These are phyloP conservation scores for Coccomyxa subellipsoidea DNA, from an alignment of 163 green algal genomes.

Conservation along the genomic window DNA sequence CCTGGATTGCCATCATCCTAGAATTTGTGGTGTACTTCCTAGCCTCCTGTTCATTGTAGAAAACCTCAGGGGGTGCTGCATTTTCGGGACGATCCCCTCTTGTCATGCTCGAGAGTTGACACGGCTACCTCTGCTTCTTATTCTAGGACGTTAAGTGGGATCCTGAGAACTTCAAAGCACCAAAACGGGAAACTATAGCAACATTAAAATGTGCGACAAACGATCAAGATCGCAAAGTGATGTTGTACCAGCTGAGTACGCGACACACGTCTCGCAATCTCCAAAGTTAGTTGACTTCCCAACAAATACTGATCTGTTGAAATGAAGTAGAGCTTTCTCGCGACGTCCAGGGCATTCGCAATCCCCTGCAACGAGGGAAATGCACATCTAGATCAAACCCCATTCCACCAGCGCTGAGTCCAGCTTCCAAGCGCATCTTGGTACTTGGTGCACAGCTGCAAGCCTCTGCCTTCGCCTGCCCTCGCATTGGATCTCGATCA, in stretches of 20 bases:
- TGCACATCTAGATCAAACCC: background rate
- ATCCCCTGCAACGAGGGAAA: background rate
- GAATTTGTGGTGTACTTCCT: conserved; percentile 94
- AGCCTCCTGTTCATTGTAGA: conserved; percentile 94
- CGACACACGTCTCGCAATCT: too few species aligned
- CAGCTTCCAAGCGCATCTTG: background rate
- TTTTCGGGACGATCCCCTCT: conserved; percentile 84
- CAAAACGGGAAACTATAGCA: background rate
- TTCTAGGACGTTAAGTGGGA: too few species aligned
- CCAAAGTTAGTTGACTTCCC: too few species aligned
- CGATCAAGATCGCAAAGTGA: too few species aligned
- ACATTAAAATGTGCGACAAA: too few species aligned
- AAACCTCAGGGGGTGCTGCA: conserved; percentile 87
- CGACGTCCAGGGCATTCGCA: background rate
- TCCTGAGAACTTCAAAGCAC: too few species aligned
- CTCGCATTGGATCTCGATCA: background rate
- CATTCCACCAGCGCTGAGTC: background rate
- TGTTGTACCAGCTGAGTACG: too few species aligned
- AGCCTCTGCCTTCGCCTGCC: background rate
- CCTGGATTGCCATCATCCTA: conserved; percentile 86
- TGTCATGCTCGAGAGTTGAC: conserved; percentile 45
- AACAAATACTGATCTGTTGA: too few species aligned
- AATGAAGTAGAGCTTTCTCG: background rate
- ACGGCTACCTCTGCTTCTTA: too few species aligned
- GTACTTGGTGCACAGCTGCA: background rate